These are phyloP conservation scores for Climacium dendroides DNA, from an alignment of 225 moss, liverwort and hornwort species.

Conservation along the genomic window DNA sequence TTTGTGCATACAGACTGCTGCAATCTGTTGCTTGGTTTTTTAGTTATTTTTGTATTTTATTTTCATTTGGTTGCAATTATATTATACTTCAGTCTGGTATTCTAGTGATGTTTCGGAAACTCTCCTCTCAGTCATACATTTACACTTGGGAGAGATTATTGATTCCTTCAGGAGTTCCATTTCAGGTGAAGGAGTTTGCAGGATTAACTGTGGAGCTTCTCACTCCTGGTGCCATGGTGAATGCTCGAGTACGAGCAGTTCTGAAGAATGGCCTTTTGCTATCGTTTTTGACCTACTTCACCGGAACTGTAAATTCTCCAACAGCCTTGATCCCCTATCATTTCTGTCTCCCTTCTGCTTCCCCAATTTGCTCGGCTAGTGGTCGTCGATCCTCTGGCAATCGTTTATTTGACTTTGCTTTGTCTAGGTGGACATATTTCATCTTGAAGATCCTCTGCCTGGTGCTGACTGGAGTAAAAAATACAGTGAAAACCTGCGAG, in stretches of 20 bases:
- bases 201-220: constrained; percentile 85
- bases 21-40: neutral
- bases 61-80: neutral
- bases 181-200: constrained; percentile 67
- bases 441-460: constrained; percentile 64
- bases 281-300: constrained; percentile 90
- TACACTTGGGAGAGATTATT: neutral
- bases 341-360: neutral
- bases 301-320: constrained; percentile 57
- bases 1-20: neutral
- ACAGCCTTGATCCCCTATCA: neutral
- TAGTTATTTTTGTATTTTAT: neutral
- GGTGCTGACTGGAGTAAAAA: constrained; percentile 60
- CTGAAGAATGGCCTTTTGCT: constrained; percentile 74
- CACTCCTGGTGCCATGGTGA: constrained; percentile 71
- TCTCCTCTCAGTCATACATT: neutral
- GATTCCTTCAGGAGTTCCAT: neutral
- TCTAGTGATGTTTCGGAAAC: neutral
- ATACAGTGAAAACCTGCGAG: constrained; percentile 72
- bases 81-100: neutral
- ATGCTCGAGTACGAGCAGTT: constrained; percentile 75
- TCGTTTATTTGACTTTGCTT: neutral
- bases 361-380: neutral
- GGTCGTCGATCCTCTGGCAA: neutral
- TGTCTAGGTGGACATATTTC: constrained; percentile 81